Percentiles rank a stretch among this genome's conserved stretches.
Evolutionary conservation across 768 basidiomycete genomes (phyloP).

Genomic region (Gloeopeniophorella convolvens): DNA sequence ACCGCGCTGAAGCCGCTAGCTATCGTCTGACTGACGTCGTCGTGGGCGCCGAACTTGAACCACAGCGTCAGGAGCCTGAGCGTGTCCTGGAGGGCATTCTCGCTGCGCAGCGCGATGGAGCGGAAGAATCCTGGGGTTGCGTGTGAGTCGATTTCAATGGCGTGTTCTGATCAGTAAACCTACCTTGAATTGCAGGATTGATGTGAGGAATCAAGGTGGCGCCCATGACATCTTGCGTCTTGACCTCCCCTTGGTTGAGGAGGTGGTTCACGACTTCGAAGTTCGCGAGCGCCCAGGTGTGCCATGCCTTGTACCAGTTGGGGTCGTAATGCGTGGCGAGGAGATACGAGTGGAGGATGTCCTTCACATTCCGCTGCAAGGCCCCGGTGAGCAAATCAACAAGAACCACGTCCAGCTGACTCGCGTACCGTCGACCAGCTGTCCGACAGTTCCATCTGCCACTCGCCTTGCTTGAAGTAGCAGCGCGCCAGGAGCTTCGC

Average conservation of each 20-base stretch:
- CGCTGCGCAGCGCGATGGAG: conserved; percentile 84
- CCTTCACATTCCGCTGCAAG: conserved; percentile 66
- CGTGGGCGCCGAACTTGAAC: conserved; percentile 94
- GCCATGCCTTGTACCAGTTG: conserved; percentile 99
- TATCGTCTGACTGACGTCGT: conserved; percentile 87
- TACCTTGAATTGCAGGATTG: conserved; percentile 89
- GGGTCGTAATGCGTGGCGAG: conserved; percentile 88
- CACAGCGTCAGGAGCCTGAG: conserved; percentile 89
- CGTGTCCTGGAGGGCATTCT: conserved; percentile 91
- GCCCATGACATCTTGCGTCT: conserved; percentile 50
- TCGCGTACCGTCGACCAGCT: conserved; percentile 68
- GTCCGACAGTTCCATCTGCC: conserved; percentile 80
- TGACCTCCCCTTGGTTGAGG: conserved; percentile 57
- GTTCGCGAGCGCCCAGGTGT: conserved; percentile 96
- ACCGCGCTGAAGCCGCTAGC: conserved; percentile 80
- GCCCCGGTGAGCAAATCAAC: conserved; percentile 17
- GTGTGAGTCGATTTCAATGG: conserved; percentile 4
- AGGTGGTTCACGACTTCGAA: conserved; percentile 86
- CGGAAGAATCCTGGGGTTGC: conserved; percentile 75
- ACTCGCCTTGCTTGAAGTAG: conserved; percentile 93
- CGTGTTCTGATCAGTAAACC: neutral
- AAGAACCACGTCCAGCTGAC: too few relatives aligned
- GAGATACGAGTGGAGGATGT: conserved; percentile 79
- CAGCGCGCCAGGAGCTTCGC: conserved; percentile 91
- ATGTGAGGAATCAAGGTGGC: conserved; percentile 72